Conservation (phyloP, 768 basidiomycete species). For the Galerina sulciceps region DNA sequence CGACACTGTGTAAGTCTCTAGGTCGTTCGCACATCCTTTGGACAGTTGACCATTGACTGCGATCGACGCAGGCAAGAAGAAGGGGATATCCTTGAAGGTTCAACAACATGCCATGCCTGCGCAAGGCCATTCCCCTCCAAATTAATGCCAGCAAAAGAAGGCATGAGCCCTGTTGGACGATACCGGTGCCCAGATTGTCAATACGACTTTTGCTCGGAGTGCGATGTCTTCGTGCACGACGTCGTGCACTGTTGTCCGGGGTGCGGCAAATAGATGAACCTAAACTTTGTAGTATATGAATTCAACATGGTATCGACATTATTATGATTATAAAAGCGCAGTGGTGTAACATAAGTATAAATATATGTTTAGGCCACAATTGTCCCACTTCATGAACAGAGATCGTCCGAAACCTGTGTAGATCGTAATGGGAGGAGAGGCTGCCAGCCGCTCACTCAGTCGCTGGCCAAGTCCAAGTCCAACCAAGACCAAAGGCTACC, state of each 20-base stretch:
- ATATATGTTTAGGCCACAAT: constrained; percentile 1
- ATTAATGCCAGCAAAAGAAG: constrained; percentile 50
- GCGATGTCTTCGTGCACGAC: constrained; percentile 96
- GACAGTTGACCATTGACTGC: background rate
- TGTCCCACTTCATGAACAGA: background rate
- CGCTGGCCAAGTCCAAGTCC: background rate
- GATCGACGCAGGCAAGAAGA: constrained; percentile 36
- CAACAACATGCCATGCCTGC: constrained; percentile 77
- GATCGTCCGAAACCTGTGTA: background rate
- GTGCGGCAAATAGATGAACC: constrained; percentile 53
- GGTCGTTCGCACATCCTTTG: background rate
- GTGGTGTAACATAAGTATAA: constrained; percentile 6
- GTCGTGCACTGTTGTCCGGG: constrained; percentile 95
- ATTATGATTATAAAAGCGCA: background rate
- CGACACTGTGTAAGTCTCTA: constrained; percentile 69
- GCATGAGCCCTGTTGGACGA: constrained; percentile 82
- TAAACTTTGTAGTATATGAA: background rate
- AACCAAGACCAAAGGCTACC: background rate
- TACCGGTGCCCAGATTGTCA: constrained; percentile 89
- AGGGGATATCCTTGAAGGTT: constrained; percentile 35
- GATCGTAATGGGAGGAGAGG: background rate
- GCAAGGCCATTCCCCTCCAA: constrained; percentile 66
- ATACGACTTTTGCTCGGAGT: constrained; percentile 92
- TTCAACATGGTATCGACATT: background rate
- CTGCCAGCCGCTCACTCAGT: background rate